These are phyloP conservation scores for Pilatotrama ljubarskyi DNA, from an alignment of 768 basidiomycete species.

Conservation along the genomic window DNA sequence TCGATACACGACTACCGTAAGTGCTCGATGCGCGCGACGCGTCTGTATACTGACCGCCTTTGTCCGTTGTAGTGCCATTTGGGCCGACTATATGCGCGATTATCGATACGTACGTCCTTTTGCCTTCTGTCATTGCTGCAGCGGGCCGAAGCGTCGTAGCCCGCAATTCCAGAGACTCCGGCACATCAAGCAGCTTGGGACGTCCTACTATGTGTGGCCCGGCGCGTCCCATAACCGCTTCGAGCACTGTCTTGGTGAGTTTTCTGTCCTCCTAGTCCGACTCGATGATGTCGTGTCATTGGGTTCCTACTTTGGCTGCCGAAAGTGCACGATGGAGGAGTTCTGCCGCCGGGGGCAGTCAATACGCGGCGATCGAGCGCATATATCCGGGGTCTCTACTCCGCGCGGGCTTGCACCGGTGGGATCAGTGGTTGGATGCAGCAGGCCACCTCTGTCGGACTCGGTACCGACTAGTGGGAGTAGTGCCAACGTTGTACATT, in stretches of 20 bases:
- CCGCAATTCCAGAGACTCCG: conserved; percentile 78
- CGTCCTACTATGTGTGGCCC: conserved; percentile 74
- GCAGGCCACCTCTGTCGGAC: no score
- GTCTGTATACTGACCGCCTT: neutral
- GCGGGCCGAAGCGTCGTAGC: conserved; percentile 35
- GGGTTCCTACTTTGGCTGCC: no score
- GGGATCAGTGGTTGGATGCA: no score
- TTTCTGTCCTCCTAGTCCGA: no score
- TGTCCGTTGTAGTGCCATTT: conserved; percentile 31
- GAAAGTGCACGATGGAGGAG: no score
- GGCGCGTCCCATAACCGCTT: conserved; percentile 81
- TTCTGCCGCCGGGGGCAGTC: no score
- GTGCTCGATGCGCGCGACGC: conserved; percentile 9
- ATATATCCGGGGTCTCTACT: no score
- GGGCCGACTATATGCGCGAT: conserved; percentile 44
- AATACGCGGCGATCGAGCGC: no score
- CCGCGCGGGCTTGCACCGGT: no score
- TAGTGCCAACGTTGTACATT: neutral
- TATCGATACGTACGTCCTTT: conserved; percentile 64
- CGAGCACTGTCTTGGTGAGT: conserved; percentile 76
- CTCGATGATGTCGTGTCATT: no score
- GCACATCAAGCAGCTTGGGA: conserved; percentile 78
- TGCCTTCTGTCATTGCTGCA: neutral
- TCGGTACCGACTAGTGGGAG: no score
- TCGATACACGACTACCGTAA: conserved; percentile 30